Base-by-base conservation (phyloP, 2,329 filamentous ascomycete genomes). In the Exserohilum rostratum region DNA sequence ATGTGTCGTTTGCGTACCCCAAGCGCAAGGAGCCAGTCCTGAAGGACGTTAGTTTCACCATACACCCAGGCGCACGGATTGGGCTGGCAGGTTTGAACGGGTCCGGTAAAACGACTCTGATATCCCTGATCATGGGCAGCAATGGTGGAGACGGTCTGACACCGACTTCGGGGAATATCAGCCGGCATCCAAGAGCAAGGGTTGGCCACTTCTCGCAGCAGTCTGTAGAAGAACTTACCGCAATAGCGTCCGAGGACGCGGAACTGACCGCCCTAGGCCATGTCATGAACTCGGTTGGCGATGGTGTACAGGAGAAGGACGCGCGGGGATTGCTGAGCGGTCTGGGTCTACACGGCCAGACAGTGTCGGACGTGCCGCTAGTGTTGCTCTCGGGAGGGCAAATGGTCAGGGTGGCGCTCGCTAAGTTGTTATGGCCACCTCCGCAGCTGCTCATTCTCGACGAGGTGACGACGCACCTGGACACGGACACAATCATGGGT, bases 381-480 rank as follows among this genome's bases (percentile, higher is more conserved):
- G 74, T 76, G n/a, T 85, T 87, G 68, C 80, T 96, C 0, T 93
- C 90, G 0, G 91, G 91, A 35, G 91, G 91, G 0, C 91, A 96
- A 74, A 83, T 82, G 71, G 80, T 85, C 4, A 79, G 83, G n/a
- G 71, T 85, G 2, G 86, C 88, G 56, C 78, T 93, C 45, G 89
- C 89, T 1, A 82, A 85, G 43, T 75, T 92, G n/a, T 76, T 93
- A 31, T 88, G 87, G 82, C 78, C 78, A 35, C 79, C 83, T 3
- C 90, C 90, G 17, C 90, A 93, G 61, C 83, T 90, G 52, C 80
- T 93, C 2, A 82, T 93, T 5, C 82, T 93, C 6, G 90, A 93
- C 69, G 91, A 91, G 72, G 87, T 91, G 20, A 95, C 90, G 6
- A 93, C 91, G 1, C 91, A 96, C 78, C 80, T 96, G 35, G 91